Evolutionary conservation across 2,329 filamentous ascomycete species (phyloP).

Genomic region (Fusarium subglutinans): DNA sequence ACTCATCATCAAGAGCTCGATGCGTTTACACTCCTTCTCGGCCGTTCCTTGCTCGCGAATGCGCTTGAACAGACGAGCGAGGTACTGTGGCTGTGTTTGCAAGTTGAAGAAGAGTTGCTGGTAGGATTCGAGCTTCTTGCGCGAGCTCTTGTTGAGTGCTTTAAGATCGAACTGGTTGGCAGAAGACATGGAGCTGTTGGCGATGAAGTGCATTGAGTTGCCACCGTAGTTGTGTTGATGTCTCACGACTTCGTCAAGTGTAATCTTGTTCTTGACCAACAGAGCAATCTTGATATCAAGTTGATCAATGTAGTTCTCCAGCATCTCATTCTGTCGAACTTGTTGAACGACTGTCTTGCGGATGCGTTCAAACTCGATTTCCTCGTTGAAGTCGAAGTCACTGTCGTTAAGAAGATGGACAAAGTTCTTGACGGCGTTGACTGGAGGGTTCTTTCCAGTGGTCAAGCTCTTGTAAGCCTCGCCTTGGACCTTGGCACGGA

Average conservation of each 20-base stretch:
- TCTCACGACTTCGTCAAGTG: conserved; percentile 94
- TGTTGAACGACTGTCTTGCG: conserved; percentile 97
- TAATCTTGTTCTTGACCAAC: conserved; percentile 99
- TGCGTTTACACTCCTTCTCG: conserved; percentile 91
- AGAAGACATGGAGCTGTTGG: conserved; percentile 87
- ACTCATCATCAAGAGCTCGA: conserved; percentile 94
- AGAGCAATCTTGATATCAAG: conserved; percentile 99
- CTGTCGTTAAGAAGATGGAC: conserved; percentile 97
- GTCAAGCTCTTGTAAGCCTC: conserved; percentile 98
- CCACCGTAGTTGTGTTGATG: conserved; percentile 97
- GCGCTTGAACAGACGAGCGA: conserved; percentile 86
- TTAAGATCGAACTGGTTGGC: conserved; percentile 96
- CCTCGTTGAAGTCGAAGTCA: conserved; percentile 98
- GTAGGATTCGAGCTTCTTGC: conserved; percentile 95
- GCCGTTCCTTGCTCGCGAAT: conserved; percentile 84
- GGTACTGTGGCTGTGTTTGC: conserved; percentile 95
- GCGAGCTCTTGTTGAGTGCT: conserved; percentile 94
- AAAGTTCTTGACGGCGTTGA: conserved; percentile 97
- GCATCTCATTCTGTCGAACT: conserved; percentile 94
- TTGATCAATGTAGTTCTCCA: conserved; percentile 98
- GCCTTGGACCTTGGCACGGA: conserved; percentile 92
- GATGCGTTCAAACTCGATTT: conserved; percentile 94
- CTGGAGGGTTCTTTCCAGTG: conserved; percentile 94
- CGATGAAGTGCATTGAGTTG: conserved; percentile 83
- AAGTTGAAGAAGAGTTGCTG: conserved; percentile 98